Evolutionary conservation across 495 filamentous ascomycete genomes (phyloP), one percentile per base, ranked within the genome.

Genomic region (Neurospora intermedia): DNA sequence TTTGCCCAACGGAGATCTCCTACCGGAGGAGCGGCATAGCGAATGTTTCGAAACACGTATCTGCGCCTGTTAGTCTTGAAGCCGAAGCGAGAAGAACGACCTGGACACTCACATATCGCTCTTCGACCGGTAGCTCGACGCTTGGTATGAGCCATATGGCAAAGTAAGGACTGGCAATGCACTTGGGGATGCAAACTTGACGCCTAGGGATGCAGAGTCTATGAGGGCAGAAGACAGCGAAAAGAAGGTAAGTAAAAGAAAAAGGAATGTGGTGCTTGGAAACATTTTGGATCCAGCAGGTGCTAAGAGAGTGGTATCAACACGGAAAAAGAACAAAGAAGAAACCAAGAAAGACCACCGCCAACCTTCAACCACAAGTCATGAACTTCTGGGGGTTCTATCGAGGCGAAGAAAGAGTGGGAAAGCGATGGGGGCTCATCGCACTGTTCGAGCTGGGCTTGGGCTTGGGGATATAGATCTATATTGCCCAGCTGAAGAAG

Each of bases 41-140:
- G 83, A 73, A 90, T 88, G 71, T 89, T 90, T 62, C 82, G 84
- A 77, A 88, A 88, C 18, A 78, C 81, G 43, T 88, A 88, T 35
- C 80, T 81, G 31, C 73, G 11, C 4, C 4, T 35, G 42, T 69
- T 27, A 59, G 69, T 40, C 31, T 43, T 40, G 13, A 46, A 59
- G n/a, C 20, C 16, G 13, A 4, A 15, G 10, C 9, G 20, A 18
- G 38, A 31, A 16, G 15, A 9, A 42, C 35, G 11, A 54, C 39
- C 20, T 43, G 4, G 59, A 69, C 8, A 74, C 72, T 73, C 69
- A 76, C 76, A 76, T 70, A 69, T 79, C 75, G 41, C 70, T 76
- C 11, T 73, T 42, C 41, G 69, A n/a, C 4, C 72, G 71, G 45
- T 80, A 76, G 20, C 40, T 70, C 11, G 75, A 70, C 11, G 79